Evolutionary conservation across 176 grass and related monocot genomes (phyloP), one percentile per base, ranked within the genome.

Genomic region (Dendrocalamus sinicus): DNA sequence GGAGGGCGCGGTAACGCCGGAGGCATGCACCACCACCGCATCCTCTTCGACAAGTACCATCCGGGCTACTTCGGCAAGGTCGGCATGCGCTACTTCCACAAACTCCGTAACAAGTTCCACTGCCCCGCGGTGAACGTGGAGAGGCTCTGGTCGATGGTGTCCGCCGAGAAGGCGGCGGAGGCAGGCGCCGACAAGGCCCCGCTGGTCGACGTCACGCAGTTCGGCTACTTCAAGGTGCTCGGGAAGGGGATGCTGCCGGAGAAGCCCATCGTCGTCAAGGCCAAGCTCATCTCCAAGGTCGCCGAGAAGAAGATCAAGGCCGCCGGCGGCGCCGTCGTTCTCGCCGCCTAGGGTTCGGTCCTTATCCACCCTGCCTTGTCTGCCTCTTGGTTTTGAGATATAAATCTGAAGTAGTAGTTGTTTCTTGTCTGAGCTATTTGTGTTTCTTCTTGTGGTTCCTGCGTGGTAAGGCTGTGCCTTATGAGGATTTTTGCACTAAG

Each of bases 241-340:
- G 95, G 93, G 0, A 98, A 98, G 84, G 95, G 93, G 52, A 19
- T 66, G 80, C 66, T 98, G 20, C 93, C 91, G 17, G 28, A 72
- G 12, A 89, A 87, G 83, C 91, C 95, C 57, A 87, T 98, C 79
- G 92, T 95, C 61, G 92, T 97, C 23, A 97, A 95, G 91, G 92
- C 95, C 52, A 97, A 97, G 87, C 88, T 94, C 78, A 84, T 97
- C 52, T 94, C 95, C 63, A 97, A 95, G 92, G 77, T 97, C 37
- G 95, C 95, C 37, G 95, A 97, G 76, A 97, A 97, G 95, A 97
- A 97, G 92, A 97, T 97, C 85, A 97, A 97, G 93, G 91, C 89
- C 2, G 87, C 95, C 12, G 95, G 95, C 15, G 95, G 95, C 6
- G 93, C 91, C 2, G 95, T 95, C 39, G 81, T 97, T 67, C 92